phyloP scores from a whole-genome alignment of 2,329 filamentous ascomycete genomes.

The Ceratocystis eucalypticola region DNA sequence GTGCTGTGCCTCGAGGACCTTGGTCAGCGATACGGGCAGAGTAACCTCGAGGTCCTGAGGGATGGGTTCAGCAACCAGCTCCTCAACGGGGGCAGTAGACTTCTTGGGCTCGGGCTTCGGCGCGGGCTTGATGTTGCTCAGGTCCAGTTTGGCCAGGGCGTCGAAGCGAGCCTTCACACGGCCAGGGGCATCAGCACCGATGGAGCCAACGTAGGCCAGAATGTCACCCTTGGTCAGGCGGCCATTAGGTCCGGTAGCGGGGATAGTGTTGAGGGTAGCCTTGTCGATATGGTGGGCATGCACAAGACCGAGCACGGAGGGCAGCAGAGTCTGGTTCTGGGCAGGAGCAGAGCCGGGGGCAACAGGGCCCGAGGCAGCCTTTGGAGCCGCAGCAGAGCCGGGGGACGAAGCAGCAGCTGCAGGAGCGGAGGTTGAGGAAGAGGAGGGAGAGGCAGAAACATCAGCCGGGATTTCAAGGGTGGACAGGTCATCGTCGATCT shows the following conservation, averaged over 20 bases:
- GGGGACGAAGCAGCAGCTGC: constrained; percentile 17
- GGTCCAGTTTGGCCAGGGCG: constrained; percentile 71
- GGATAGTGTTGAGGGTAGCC: constrained; percentile 66
- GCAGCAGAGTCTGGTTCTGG: constrained; percentile 47
- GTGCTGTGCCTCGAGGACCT: constrained; percentile 68
- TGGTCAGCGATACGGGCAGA: constrained; percentile 62
- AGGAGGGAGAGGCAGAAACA: constrained; percentile 30
- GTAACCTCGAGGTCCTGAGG: constrained; percentile 46
- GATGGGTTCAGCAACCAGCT: constrained; percentile 27
- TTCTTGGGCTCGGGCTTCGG: constrained; percentile 33
- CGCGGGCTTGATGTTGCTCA: constrained; percentile 86
- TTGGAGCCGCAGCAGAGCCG: constrained; percentile 14
- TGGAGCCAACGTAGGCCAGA: constrained; percentile 71
- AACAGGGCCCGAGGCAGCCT: constrained; percentile 27
- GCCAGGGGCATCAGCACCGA: constrained; percentile 57
- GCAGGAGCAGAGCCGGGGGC: constrained; percentile 27
- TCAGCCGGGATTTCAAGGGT: constrained; percentile 63
- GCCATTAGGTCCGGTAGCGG: constrained; percentile 73
- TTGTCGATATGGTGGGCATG: constrained; percentile 64
- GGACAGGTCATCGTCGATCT: constrained; percentile 65
- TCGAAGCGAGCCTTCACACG: constrained; percentile 57
- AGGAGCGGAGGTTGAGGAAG: constrained; percentile 19
- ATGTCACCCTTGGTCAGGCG: constrained; percentile 92
- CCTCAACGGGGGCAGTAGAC: constrained; percentile 28
- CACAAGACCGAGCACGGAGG: constrained; percentile 72